Evolutionary conservation across 305 asterid genomes (phyloP).

Genomic region (Plantago coronopus): DNA sequence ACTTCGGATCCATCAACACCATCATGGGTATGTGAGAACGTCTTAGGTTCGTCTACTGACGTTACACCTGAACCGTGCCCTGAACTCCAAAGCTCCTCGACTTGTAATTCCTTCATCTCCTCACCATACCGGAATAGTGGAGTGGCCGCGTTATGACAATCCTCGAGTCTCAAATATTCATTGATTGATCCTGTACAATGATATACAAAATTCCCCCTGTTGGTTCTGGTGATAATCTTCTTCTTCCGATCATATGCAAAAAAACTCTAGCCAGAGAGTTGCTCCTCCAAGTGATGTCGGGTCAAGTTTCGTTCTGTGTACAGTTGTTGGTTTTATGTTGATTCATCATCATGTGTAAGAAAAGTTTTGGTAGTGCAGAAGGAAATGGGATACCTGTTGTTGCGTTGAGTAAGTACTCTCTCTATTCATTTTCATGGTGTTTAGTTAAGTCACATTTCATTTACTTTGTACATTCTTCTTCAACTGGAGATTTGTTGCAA

Average conservation of each 20-base stretch:
- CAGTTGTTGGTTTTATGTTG: constrained; percentile 56
- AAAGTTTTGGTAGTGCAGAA: constrained; percentile 90
- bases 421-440: constrained; percentile 28
- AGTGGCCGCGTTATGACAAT: constrained; percentile 39
- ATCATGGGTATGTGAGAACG: constrained; percentile 55
- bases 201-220: constrained; percentile 22
- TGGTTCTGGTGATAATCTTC: constrained; percentile 38
- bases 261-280: constrained; percentile 26
- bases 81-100: constrained; percentile 43
- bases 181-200: constrained; percentile 40
- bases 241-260: constrained; percentile 31
- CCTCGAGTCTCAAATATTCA: constrained; percentile 27
- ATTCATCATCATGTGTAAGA: constrained; percentile 81
- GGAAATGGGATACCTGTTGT: constrained; percentile 40
- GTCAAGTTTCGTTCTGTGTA: constrained; percentile 47
- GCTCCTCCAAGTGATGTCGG: constrained; percentile 29
- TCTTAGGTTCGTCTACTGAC: constrained; percentile 51
- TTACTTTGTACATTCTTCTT: constrained; percentile 64
- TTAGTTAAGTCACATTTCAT: constrained; percentile 30
- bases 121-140: constrained; percentile 21
- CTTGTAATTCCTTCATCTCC: constrained; percentile 32
- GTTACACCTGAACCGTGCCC: constrained; percentile 72
- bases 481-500: constrained; percentile 34
- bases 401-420: constrained; percentile 11
- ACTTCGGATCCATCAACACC: constrained; percentile 29